These are phyloP conservation scores for Endothia cerciana DNA, from an alignment of 2,329 filamentous ascomycete genomes.

Conservation along the genomic window DNA sequence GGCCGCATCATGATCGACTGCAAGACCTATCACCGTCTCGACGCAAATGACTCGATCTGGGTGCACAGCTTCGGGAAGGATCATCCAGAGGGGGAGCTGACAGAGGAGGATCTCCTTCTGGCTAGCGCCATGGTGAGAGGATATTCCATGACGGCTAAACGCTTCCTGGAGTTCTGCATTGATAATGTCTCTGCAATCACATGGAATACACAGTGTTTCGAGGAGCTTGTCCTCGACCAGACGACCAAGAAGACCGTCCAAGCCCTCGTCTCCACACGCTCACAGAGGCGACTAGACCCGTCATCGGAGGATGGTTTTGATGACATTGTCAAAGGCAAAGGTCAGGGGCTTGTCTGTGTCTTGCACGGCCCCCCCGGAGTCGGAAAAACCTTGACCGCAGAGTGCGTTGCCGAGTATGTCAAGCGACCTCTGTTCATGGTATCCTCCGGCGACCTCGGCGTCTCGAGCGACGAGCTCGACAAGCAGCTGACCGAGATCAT, in stretches of 20 bases:
- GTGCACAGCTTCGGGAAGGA: slow-evolving; percentile 31
- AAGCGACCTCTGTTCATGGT: slow-evolving; percentile 42
- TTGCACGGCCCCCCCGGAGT: slow-evolving; percentile 40
- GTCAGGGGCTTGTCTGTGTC: slow-evolving; percentile 33
- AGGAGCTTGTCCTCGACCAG: slow-evolving; percentile 37
- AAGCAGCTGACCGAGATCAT: slow-evolving; percentile 22
- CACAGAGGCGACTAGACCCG: slow-evolving; percentile 15
- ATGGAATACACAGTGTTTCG: slow-evolving; percentile 38
- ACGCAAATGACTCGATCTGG: slow-evolving; percentile 34
- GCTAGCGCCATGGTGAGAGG: slow-evolving; percentile 37
- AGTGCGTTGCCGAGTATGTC: slow-evolving; percentile 40
- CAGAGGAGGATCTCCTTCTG: slow-evolving; percentile 36
- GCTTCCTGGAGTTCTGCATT: slow-evolving; percentile 39
- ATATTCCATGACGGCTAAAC: slow-evolving; percentile 38
- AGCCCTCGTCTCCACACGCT: slow-evolving; percentile 36
- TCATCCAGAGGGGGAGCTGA: slow-evolving; percentile 32
- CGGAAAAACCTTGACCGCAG: slow-evolving; percentile 43
- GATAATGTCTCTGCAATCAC: slow-evolving; percentile 32
- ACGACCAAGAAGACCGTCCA: slow-evolving; percentile 39
- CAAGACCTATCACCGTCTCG: slow-evolving; percentile 39
- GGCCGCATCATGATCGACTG: slow-evolving; percentile 43
- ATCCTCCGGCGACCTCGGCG: slow-evolving; percentile 34
- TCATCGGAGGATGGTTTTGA: slow-evolving; percentile 25
- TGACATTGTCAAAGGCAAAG: slow-evolving; percentile 33
- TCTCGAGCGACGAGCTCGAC: slow-evolving; percentile 24